Evolutionary conservation across 768 basidiomycete genomes (phyloP), one percentile per base, ranked within the genome.

Genomic region (Ramaria rubella): DNA sequence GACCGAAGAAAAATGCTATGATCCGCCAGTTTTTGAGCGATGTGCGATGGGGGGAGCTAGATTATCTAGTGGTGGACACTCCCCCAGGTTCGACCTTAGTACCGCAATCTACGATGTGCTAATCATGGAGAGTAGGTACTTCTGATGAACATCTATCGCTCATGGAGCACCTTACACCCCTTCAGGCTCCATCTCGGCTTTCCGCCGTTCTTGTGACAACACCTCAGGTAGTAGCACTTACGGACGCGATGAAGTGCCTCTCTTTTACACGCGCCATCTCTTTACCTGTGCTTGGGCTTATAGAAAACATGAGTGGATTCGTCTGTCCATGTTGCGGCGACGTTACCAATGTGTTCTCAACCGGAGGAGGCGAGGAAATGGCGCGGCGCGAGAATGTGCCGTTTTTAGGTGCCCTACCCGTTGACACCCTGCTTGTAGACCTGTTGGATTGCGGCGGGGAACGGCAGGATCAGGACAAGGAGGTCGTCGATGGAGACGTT

Each of bases 281-380:
- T 50, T 75, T 98, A 12, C 93, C 87, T 14, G 85, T 99, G 33
- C 73, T 95, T 55, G 96, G 96, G 8, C 70, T 99, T 49, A 85
- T 99, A 63, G 96, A 98, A 68, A 99, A 98, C 73, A 98, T 98
- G 96, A 90, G 91, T 61, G 96, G 96, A 49, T 98, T 96, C 72
- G 89, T 87, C 19, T 98, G 95, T 66, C 96, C 96, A 44, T 96
- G 94, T 67, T 98, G 96, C 68, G 91, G 91, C 15, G 94, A 97
- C 69, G 76, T 97, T 62, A 91, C 85, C 74, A 91, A 95, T 68
- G 82, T 96, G 53, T 99, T 98, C 69, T 96, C 94, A 7, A 87
- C 84, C 4, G 93, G 93, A 15, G 96, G 96, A 2, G 96, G 94
- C 1, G 82, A 86, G 70, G 87, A 85, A 64, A 85, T 94, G 87